phyloP scores from a whole-genome alignment of 768 basidiomycete genomes.

The Hygrocybe coccinea region DNA sequence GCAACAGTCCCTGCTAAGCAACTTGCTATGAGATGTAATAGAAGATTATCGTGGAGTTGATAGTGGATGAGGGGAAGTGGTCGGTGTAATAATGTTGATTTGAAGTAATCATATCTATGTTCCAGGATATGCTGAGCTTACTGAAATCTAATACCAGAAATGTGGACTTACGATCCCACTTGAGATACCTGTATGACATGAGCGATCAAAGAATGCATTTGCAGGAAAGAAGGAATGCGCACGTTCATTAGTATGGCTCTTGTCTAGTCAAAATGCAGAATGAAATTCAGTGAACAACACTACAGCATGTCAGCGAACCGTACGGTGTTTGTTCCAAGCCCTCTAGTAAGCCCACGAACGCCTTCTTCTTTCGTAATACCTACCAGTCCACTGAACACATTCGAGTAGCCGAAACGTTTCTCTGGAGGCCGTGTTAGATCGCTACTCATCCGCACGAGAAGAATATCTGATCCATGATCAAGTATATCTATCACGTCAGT shows the following conservation, averaged over 20 bases:
- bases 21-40: slow-evolving; percentile 65
- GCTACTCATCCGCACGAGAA: slow-evolving; percentile 84
- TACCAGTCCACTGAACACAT: slow-evolving; percentile 70
- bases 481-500: not conserved
- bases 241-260: slow-evolving; percentile 76
- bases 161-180: slow-evolving; percentile 68
- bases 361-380: slow-evolving; percentile 67
- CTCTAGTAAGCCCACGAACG: slow-evolving; percentile 59
- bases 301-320: slow-evolving; percentile 18
- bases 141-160: not conserved
- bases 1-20: slow-evolving; percentile 68
- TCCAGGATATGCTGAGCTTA: not conserved
- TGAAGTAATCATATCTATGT: slow-evolving; percentile 73
- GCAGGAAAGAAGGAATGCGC: slow-evolving; percentile 23
- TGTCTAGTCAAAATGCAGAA: slow-evolving; percentile 30
- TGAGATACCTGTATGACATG: slow-evolving; percentile 55
- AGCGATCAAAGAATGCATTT: slow-evolving; percentile 8
- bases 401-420: slow-evolving; percentile 70
- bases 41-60: slow-evolving; percentile 59
- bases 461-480: slow-evolving; percentile 46
- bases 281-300: not conserved
- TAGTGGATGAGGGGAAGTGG: slow-evolving; percentile 53
- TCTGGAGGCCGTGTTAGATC: slow-evolving; percentile 72
- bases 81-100: slow-evolving; percentile 48
- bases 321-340: slow-evolving; percentile 75